Conservation (phyloP, 257 asterid species). For the Nicotiana noctiflora region DNA sequence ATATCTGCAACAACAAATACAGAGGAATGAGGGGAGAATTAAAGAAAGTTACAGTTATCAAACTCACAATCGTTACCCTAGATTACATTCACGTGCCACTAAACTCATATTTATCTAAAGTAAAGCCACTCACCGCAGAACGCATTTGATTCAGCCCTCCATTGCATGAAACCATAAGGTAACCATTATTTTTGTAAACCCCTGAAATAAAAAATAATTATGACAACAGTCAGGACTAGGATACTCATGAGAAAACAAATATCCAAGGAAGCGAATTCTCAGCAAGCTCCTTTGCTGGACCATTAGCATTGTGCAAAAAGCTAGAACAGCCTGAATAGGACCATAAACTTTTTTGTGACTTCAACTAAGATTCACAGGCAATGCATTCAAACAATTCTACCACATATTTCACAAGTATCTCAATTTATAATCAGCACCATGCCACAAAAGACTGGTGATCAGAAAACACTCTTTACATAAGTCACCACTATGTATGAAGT, state of each 20-base stretch:
- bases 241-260: background rate
- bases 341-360: background rate
- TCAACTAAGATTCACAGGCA: background rate
- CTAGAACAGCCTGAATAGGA: background rate
- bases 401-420: background rate
- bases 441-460: background rate
- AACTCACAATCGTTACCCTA: background rate
- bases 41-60: background rate
- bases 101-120: background rate
- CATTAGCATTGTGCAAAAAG: background rate
- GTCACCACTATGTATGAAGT: background rate
- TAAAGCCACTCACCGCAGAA: constrained; percentile 63
- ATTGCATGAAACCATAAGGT: constrained; percentile 92
- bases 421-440: background rate
- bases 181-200: constrained; percentile 93
- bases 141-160: constrained; percentile 99
- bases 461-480: background rate
- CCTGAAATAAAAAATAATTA: constrained; percentile 37
- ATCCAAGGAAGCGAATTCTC: constrained; percentile 8
- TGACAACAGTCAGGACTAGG: background rate
- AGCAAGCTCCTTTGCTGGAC: background rate
- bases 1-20: constrained; percentile 44
- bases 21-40: background rate
- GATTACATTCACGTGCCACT: background rate
- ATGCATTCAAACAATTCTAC: background rate